Conservation (phyloP, 2,329 filamentous ascomycete species). For the Ambrosiella cleistominuta region DNA sequence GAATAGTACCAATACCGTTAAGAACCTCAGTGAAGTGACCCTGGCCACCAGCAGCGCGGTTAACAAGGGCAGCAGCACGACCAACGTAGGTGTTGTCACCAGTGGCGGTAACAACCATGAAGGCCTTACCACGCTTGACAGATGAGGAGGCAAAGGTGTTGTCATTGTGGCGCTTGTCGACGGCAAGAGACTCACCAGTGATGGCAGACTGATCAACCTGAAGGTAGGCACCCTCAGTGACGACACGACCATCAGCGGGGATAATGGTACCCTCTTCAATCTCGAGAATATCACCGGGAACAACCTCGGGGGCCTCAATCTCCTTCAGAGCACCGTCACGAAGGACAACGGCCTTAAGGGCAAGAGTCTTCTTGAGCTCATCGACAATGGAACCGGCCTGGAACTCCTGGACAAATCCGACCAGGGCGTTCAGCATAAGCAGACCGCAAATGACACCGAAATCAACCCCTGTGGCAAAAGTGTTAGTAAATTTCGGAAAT, state of each 20-base stretch:
- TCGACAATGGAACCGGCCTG: constrained; percentile 83
- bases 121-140: constrained; percentile 79
- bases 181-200: constrained; percentile 79
- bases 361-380: constrained; percentile 77
- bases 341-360: constrained; percentile 72
- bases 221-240: constrained; percentile 67
- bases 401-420: constrained; percentile 80
- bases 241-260: constrained; percentile 71
- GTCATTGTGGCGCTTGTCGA: constrained; percentile 73
- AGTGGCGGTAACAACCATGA: constrained; percentile 64
- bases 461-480: constrained; percentile 44
- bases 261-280: constrained; percentile 81
- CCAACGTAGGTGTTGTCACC: constrained; percentile 85
- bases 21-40: constrained; percentile 87
- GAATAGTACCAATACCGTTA: constrained; percentile 67
- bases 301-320: constrained; percentile 66
- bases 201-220: constrained; percentile 87
- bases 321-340: constrained; percentile 62
- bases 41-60: constrained; percentile 51
- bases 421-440: constrained; percentile 64
- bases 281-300: constrained; percentile 78
- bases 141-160: constrained; percentile 70
- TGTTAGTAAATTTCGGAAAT: constrained; percentile 4
- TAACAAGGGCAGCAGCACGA: constrained; percentile 72
- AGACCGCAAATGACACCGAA: constrained; percentile 80